Base-by-base conservation (phyloP, 306 rosid species). In the Myrica gale region DNA sequence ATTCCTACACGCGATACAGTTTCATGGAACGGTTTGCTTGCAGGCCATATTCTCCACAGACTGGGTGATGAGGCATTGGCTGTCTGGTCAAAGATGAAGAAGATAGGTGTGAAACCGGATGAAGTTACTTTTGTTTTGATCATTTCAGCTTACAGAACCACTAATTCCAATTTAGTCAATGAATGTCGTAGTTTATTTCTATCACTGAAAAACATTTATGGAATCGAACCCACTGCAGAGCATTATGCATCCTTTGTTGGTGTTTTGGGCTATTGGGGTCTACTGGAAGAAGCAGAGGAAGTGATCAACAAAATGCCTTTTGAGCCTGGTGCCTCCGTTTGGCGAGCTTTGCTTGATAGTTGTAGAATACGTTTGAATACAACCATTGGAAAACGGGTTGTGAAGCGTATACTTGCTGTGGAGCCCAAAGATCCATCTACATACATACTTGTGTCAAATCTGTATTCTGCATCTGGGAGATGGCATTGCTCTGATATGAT, bases 181-280 rank as follows among this genome's bases (percentile, higher is more conserved):
- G 78, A 82, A 43, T 92, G 95, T 50, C 82, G 89, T 50, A 72
- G 45, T 76, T 83, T 94, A 80, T 86, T 92, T 80, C 61, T 80
- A 76, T 90, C 91, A 19, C 75, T 94, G 91, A 85, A 77, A 85
- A 63, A 60, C 1, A 60, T 73, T 69, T 83, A 88, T 76, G 89
- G 68, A 73, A 78, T 91, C 52, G 82, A 86, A 82, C 95, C 91
- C 20, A 83, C 87, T 69, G 81, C 89, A 0, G 83, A 84, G 75
- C 98, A 94, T 72, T 86, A 87, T 74, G 85, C 96, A 23, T 82
- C 97, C 71, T 92, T 90, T 67, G 73, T 92, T 66, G 82, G 88
- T 71, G 98, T 94, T 79, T 89, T 94, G 86, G 97, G 97, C 73
- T 86, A 85, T 46, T 92, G 97, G 96, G 96, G 90, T 71, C 82